A percentile compares a stretch with the other conserved stretches of the same genome.
Conservation (phyloP, 768 basidiomycete genomes). For the Myochromella boudieri region DNA sequence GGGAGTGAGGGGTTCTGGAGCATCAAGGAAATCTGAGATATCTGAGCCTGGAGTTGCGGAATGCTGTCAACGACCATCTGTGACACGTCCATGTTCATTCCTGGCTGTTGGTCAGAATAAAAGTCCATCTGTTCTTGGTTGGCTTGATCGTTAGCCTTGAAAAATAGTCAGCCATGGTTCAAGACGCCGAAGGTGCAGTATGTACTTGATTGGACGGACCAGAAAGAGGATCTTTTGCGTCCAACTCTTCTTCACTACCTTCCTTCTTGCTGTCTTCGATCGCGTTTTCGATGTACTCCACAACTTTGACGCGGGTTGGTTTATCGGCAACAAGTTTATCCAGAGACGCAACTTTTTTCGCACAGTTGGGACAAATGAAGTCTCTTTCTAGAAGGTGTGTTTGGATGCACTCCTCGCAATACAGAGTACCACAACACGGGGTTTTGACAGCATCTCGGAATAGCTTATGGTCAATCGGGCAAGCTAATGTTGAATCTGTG, state of each 20-base stretch:
- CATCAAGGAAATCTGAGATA: conserved; percentile 75
- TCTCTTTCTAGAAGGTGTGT: conserved; percentile 92
- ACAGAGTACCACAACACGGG: conserved; percentile 88
- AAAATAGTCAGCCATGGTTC: conserved; percentile 1
- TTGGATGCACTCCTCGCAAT: conserved; percentile 98
- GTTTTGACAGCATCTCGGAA: conserved; percentile 94
- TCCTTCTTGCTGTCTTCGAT: conserved; percentile 79
- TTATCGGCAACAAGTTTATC: conserved; percentile 86
- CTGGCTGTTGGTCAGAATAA: conserved; percentile 72
- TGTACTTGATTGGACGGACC: conserved; percentile 35
- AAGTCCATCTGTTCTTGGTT: conserved; percentile 60
- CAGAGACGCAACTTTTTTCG: conserved; percentile 82
- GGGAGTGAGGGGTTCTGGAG: conserved; percentile 79
- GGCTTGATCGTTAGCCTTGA: conserved; percentile 21
- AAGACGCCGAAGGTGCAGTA: not conserved
- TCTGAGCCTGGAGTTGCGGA: conserved; percentile 82
- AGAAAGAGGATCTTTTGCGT: conserved; percentile 18
- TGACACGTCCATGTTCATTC: conserved; percentile 62
- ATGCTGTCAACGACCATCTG: conserved; percentile 74
- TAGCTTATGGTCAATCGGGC: conserved; percentile 91
- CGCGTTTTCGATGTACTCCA: conserved; percentile 78
- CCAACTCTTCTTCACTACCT: conserved; percentile 45
- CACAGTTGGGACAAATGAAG: conserved; percentile 91
- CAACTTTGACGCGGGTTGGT: conserved; percentile 72
- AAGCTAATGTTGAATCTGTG: conserved; percentile 75